Evolutionary conservation across 108 stramenopile species (phyloP).

Genomic region (Cyclotella baltica): DNA sequence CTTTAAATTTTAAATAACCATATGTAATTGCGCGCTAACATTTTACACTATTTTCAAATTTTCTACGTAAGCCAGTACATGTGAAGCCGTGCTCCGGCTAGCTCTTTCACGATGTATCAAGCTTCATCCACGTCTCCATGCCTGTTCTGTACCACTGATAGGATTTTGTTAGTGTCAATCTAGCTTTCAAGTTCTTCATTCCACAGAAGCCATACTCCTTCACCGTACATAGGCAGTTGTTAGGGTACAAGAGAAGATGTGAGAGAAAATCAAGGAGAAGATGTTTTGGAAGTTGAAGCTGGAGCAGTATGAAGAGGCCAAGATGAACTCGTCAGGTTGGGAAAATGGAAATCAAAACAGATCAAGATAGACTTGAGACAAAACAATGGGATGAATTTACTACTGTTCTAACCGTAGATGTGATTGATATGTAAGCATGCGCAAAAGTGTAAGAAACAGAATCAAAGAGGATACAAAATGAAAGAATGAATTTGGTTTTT

Average conservation of each 20-base stretch:
- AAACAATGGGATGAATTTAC: slow-evolving; percentile 36
- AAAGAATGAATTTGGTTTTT: not conserved
- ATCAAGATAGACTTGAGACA: slow-evolving; percentile 17
- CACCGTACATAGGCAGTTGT: too few species aligned
- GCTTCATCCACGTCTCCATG: too few species aligned
- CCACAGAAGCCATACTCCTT: too few species aligned
- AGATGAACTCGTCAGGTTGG: slow-evolving; percentile 13
- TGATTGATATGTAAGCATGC: slow-evolving; percentile 5
- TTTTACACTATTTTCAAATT: too few species aligned
- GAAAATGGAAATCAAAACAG: slow-evolving; percentile 15
- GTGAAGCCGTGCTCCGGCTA: too few species aligned
- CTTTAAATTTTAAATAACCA: too few species aligned
- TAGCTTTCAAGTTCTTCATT: too few species aligned
- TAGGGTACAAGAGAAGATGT: slow-evolving; percentile 51
- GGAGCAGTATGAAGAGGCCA: slow-evolving; percentile 21
- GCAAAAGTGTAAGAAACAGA: slow-evolving; percentile 5
- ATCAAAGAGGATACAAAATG: not conserved
- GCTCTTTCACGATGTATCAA: too few species aligned
- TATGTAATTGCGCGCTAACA: too few species aligned
- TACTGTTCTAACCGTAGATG: slow-evolving; percentile 17
- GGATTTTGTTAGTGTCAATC: too few species aligned
- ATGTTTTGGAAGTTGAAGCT: slow-evolving; percentile 49
- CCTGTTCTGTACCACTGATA: too few species aligned
- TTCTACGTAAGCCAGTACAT: too few species aligned
- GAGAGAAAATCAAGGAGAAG: slow-evolving; percentile 33